These are phyloP conservation scores for Scutellaria barbata DNA, from an alignment of 257 asterid species.

Conservation along the genomic window DNA sequence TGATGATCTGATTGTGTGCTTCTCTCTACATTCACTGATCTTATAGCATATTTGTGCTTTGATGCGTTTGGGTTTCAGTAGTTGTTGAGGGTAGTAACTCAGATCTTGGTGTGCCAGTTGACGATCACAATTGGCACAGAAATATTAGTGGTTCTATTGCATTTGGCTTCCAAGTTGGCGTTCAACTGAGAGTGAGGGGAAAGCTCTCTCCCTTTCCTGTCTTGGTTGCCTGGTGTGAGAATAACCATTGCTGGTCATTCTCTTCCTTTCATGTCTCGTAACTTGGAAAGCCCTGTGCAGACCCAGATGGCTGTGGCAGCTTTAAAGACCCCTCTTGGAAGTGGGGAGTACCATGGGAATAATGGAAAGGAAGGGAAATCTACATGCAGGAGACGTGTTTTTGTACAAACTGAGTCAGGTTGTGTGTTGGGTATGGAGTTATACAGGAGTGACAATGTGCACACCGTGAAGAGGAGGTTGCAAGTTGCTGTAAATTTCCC, in stretches of 20 bases:
- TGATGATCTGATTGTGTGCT: slow-evolving; percentile 42
- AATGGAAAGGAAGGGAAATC: slow-evolving; percentile 67
- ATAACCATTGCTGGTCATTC: slow-evolving; percentile 32
- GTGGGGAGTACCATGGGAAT: slow-evolving; percentile 70
- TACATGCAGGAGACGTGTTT: slow-evolving; percentile 75
- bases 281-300: slow-evolving; percentile 86
- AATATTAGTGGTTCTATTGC: slow-evolving; percentile 38
- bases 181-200: slow-evolving; percentile 50
- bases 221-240: slow-evolving; percentile 65
- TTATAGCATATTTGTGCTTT: slow-evolving; percentile 20
- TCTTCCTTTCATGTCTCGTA: slow-evolving; percentile 71
- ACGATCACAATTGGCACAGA: slow-evolving; percentile 48
- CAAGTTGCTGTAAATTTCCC: slow-evolving; percentile 86
- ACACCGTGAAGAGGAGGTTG: slow-evolving; percentile 88
- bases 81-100: slow-evolving; percentile 13
- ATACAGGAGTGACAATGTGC: slow-evolving; percentile 85
- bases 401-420: slow-evolving; percentile 91
- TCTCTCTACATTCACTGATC: slow-evolving; percentile 39
- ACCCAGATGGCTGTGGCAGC: slow-evolving; percentile 97
- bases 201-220: slow-evolving; percentile 60
- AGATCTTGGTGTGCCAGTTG: slow-evolving; percentile 47
- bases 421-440: slow-evolving; percentile 94
- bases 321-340: slow-evolving; percentile 68
- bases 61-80: slow-evolving; percentile 23
- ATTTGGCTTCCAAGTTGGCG: slow-evolving; percentile 64